Evolutionary conservation across 1,284 basidiomycete genomes (phyloP).

Genomic region (Cryptococcus sp.): DNA sequence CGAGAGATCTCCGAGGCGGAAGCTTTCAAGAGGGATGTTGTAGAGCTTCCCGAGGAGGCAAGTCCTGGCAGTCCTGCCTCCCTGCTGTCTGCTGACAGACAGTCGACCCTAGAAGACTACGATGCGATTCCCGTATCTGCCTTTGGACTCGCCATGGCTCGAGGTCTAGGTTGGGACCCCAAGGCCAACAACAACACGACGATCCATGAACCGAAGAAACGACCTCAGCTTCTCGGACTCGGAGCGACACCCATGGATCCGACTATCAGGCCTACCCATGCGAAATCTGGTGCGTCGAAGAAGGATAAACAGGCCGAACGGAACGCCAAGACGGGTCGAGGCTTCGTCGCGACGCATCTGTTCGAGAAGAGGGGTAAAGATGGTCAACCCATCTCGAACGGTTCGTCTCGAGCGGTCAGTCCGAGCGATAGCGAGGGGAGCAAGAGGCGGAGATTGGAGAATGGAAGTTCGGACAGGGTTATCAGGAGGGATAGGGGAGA

Average conservation of each 20-base stretch:
- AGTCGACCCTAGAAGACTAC: slow-evolving; percentile 77
- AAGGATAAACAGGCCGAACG: slow-evolving; percentile 22
- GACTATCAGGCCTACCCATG: slow-evolving; percentile 24
- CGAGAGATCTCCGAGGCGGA: slow-evolving; percentile 56
- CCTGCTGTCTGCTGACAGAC: background rate
- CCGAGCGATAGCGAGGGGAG: slow-evolving; percentile 13
- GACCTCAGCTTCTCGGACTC: slow-evolving; percentile 79
- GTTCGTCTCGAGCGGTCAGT: background rate
- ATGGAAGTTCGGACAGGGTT: slow-evolving; percentile 12
- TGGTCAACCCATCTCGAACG: slow-evolving; percentile 1
- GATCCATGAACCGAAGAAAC: slow-evolving; percentile 69
- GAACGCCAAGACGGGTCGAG: slow-evolving; percentile 27
- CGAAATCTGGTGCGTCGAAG: slow-evolving; percentile 22
- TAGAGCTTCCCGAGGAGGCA: slow-evolving; percentile 62
- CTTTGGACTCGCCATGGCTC: slow-evolving; percentile 86
- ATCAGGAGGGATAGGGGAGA: slow-evolving; percentile 7
- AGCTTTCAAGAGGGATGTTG: slow-evolving; percentile 72
- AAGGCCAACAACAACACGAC: slow-evolving; percentile 62
- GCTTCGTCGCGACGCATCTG: slow-evolving; percentile 36
- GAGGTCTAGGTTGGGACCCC: slow-evolving; percentile 87
- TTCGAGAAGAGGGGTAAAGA: slow-evolving; percentile 25
- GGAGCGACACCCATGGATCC: slow-evolving; percentile 65
- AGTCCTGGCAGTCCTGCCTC: slow-evolving; percentile 5
- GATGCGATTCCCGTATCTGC: slow-evolving; percentile 82
- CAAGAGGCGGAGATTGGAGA: slow-evolving; percentile 15